These are phyloP conservation scores for Paecilomyces niveus DNA, from an alignment of 2,329 filamentous ascomycete genomes.

Conservation along the genomic window DNA sequence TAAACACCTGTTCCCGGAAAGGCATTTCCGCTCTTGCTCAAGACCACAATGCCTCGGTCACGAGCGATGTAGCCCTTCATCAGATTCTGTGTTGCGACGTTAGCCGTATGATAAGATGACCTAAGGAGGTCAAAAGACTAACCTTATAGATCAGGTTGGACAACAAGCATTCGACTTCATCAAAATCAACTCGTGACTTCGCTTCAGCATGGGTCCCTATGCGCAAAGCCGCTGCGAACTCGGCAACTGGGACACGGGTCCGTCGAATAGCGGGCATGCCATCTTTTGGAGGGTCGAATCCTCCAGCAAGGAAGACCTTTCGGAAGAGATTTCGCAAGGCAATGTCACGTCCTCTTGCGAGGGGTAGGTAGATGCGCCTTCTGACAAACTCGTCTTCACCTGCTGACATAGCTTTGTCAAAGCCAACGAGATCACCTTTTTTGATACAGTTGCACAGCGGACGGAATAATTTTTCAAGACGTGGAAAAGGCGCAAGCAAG, in stretches of 20 bases:
- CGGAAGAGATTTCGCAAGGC: constrained; percentile 84
- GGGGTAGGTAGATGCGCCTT: constrained; percentile 84
- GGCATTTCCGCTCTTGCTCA: constrained; percentile 78
- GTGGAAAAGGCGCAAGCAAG: constrained; percentile 68
- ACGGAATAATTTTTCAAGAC: constrained; percentile 68
- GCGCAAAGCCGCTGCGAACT: constrained; percentile 79
- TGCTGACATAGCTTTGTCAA: constrained; percentile 71
- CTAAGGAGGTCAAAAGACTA: constrained; percentile 14
- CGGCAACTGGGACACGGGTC: constrained; percentile 72
- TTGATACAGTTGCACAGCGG: constrained; percentile 75
- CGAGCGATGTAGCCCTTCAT: constrained; percentile 99
- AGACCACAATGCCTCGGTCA: constrained; percentile 79
- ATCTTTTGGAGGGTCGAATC: constrained; percentile 71
- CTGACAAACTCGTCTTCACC: constrained; percentile 92
- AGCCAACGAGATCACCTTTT: constrained; percentile 71
- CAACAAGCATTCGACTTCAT: constrained; percentile 91
- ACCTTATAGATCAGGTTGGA: constrained; percentile 99
- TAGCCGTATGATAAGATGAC: constrained; percentile 3
- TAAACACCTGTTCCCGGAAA: constrained; percentile 82
- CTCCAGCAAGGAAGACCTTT: constrained; percentile 81
- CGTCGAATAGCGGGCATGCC: constrained; percentile 52
- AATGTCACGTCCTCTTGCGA: constrained; percentile 88
- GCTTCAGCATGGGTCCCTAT: constrained; percentile 52
- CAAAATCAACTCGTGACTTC: constrained; percentile 62
- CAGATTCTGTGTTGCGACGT: constrained; percentile 55